Evolutionary conservation across 371 early-diverging fungal genomes (phyloP).

Genomic region (Mucor racemosus): DNA sequence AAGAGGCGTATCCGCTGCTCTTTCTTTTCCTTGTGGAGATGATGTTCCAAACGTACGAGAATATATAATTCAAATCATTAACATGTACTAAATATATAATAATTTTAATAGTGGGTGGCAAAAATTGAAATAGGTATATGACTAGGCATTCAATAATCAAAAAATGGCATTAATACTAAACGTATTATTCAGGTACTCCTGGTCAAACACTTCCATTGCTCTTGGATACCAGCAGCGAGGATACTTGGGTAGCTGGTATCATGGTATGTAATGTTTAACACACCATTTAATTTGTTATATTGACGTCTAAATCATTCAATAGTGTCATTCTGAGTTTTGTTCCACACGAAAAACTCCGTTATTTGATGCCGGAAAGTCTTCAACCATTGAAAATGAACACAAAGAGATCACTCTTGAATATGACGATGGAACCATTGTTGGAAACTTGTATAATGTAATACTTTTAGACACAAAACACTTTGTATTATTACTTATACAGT

Average conservation of each 20-base stretch:
- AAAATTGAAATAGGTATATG: neutral
- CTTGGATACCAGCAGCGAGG: neutral
- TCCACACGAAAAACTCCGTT: neutral
- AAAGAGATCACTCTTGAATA: neutral
- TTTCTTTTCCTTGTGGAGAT: slow-evolving; percentile 10
- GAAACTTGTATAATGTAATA: slow-evolving; percentile 1
- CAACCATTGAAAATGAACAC: neutral
- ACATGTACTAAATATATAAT: too few species aligned
- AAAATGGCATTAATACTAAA: neutral
- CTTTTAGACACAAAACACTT: too few species aligned
- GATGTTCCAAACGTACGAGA: neutral
- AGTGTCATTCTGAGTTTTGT: slow-evolving; percentile 16
- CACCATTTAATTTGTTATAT: neutral
- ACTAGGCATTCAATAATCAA: too few species aligned
- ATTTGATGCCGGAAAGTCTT: slow-evolving; percentile 12
- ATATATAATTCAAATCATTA: too few species aligned
- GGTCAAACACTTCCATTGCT: neutral
- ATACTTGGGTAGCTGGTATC: slow-evolving; percentile 16
- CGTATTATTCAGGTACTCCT: slow-evolving; percentile 3
- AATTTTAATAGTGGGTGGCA: neutral
- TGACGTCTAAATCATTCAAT: neutral
- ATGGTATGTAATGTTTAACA: neutral
- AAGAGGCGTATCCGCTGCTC: neutral
- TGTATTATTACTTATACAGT: neutral
- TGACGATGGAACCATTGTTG: neutral